A percentile compares a stretch with the other conserved stretches of the same genome.
phyloP scores from a whole-genome alignment of 2,329 filamentous ascomycete genomes.

The Penicillium sp. region DNA sequence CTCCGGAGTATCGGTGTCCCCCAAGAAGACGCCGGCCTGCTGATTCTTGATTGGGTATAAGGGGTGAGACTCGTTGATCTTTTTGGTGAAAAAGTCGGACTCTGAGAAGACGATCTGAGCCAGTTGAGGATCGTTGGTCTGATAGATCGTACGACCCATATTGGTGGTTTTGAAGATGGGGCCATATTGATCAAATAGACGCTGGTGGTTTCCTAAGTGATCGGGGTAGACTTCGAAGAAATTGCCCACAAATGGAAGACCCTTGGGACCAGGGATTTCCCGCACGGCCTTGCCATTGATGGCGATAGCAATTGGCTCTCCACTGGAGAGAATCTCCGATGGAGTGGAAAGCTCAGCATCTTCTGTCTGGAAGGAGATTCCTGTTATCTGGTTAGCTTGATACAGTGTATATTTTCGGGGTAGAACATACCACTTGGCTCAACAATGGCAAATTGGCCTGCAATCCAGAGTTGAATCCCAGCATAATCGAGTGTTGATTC shows the following conservation, averaged over 20 bases:
- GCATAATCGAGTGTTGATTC: constrained; percentile 20
- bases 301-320: constrained; percentile 11
- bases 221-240: constrained; percentile 59
- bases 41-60: constrained; percentile 28
- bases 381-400: constrained; percentile 8
- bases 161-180: constrained; percentile 54
- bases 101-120: constrained; percentile 51
- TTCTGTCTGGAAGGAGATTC: constrained; percentile 23
- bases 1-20: constrained; percentile 32
- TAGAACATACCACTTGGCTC: constrained; percentile 25
- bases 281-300: constrained; percentile 17
- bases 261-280: constrained; percentile 13
- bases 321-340: constrained; percentile 10
- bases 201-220: constrained; percentile 58
- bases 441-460: constrained; percentile 32
- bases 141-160: constrained; percentile 52
- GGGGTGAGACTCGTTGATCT: constrained; percentile 41
- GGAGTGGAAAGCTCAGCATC: constrained; percentile 3
- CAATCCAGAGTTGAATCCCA: constrained; percentile 22
- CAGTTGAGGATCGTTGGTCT: constrained; percentile 53
- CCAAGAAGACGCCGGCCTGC: constrained; percentile 32
- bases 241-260: constrained; percentile 48
- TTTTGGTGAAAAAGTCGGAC: constrained; percentile 56
- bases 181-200: constrained; percentile 56
- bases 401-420: background rate